Base-by-base conservation (phyloP, 2,329 filamentous ascomycete genomes). In the Pseudogymnoascus sp. region DNA sequence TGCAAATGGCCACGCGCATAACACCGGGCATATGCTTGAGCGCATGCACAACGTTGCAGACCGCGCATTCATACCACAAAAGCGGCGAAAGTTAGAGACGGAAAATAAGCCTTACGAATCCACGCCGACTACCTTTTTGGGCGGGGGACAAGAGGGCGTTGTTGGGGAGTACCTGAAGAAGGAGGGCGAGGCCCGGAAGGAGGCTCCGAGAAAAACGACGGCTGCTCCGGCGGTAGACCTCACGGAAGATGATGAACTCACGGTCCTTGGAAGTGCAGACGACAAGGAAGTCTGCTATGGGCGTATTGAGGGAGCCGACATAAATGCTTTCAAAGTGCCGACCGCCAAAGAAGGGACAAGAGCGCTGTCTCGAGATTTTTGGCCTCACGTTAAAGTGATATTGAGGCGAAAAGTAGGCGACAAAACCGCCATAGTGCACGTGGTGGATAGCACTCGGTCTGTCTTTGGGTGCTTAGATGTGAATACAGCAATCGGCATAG, bases 241-340 rank as follows among this genome's bases (percentile, higher is more conserved):
- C 22, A 35, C 9, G 25, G 75, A 8, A 68, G 76, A 69, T 70
- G 79, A 77, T 16, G 82, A 85, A 25, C 83, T 88, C 8, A 69
- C 85, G 3, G 74, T 81, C 18, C 76, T 85, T 36, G 79, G 81
- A 41, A 81, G 89, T 61, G 79, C 84, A 30, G 81, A 78, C 54
- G 81, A 86, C 18, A 84, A 90, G 70, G 85, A 90, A 69, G 87
- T 95, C 3, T 95, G 90, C 74, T 92, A 89, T 69, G 91, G 91
- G 41, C 88, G 88, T 74, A 74, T 95, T 18, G 86, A 90, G 60
- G 81, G 80, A 16, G 83, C 86, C 2, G 82, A 77, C 60, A 77
- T 94, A 41, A 85, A 86, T 65, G 88, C 87, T 63, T 81, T 84
- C 67, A 76, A 78, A 36, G 84, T 93, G 1, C 91, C 90, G 1